phyloP scores from a whole-genome alignment of 2,329 filamentous ascomycete genomes.

The Xylariaceae sp. region DNA sequence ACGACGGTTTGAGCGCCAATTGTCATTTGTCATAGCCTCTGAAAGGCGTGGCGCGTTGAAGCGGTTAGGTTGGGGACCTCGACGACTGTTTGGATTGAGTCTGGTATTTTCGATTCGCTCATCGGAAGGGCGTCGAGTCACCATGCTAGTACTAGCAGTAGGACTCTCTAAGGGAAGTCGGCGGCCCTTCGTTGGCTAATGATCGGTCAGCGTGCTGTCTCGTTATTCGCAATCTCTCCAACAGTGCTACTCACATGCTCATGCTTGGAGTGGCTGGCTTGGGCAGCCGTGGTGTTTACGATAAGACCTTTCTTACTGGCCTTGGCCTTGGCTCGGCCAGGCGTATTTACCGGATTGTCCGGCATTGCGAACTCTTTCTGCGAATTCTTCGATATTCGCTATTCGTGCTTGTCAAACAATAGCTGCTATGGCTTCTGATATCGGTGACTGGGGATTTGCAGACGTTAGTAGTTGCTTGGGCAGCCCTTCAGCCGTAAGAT shows the following conservation, averaged over 20 bases:
- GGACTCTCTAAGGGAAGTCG: too few relatives aligned
- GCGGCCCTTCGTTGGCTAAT: constrained; percentile 2
- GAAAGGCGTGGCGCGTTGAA: constrained; percentile 10
- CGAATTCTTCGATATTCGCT: background rate
- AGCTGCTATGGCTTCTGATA: background rate
- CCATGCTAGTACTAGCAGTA: too few relatives aligned
- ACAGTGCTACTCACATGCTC: background rate
- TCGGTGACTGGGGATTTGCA: background rate
- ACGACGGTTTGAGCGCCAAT: constrained; percentile 25
- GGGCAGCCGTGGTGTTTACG: constrained; percentile 10
- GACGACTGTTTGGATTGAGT: background rate
- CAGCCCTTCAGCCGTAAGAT: background rate
- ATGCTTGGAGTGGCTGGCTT: background rate
- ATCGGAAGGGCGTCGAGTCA: too few relatives aligned
- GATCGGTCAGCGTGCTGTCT: background rate
- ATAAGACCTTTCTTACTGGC: constrained; percentile 8
- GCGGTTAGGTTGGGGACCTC: constrained; percentile 5
- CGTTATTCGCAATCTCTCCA: background rate
- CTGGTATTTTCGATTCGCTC: background rate
- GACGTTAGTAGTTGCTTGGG: background rate
- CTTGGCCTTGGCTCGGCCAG: constrained; percentile 9
- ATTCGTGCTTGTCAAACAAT: background rate
- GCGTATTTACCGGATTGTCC: background rate
- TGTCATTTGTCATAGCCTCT: constrained; percentile 20
- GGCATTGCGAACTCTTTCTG: constrained; percentile 4